Conservation (phyloP, 257 asterid species). For the Scutellaria minor region DNA sequence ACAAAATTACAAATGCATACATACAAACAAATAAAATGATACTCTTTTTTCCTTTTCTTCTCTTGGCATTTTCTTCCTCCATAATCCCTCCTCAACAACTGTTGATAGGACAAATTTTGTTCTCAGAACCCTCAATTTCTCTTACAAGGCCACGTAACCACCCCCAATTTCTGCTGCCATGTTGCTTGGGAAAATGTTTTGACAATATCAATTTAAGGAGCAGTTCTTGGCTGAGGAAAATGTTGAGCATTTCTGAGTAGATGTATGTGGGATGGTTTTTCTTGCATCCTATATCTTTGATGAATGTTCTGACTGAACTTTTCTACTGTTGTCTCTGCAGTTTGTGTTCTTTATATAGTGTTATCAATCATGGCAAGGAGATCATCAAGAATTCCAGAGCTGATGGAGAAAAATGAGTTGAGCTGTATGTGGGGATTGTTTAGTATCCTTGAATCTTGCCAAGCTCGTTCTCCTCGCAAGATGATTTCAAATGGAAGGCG, state of each 20-base stretch:
- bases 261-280: conserved; percentile 7
- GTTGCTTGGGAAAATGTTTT: conserved; percentile 20
- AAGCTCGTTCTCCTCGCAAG: conserved; percentile 42
- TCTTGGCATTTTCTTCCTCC: conserved; percentile 43
- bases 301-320: conserved; percentile 21
- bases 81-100: conserved; percentile 36
- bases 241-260: conserved; percentile 22
- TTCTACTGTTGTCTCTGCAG: conserved; percentile 19
- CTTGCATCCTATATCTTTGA: conserved; percentile 30
- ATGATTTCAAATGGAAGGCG: conserved; percentile 52
- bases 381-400: conserved; percentile 43
- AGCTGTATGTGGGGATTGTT: conserved; percentile 63
- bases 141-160: conserved; percentile 11
- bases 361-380: conserved; percentile 52
- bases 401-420: conserved; percentile 43
- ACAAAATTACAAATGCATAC: conserved; percentile 21
- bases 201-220: not conserved
- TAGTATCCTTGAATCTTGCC: conserved; percentile 53
- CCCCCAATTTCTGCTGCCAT: conserved; percentile 26
- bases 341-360: conserved; percentile 7
- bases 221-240: too few species aligned
- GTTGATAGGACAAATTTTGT: conserved; percentile 43
- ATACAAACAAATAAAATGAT: conserved; percentile 38
- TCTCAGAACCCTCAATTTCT: conserved; percentile 23
- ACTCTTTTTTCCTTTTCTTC: conserved; percentile 27